Evolutionary conservation across 1,284 basidiomycete species (phyloP).

Genomic region (Phlebopus sp.): DNA sequence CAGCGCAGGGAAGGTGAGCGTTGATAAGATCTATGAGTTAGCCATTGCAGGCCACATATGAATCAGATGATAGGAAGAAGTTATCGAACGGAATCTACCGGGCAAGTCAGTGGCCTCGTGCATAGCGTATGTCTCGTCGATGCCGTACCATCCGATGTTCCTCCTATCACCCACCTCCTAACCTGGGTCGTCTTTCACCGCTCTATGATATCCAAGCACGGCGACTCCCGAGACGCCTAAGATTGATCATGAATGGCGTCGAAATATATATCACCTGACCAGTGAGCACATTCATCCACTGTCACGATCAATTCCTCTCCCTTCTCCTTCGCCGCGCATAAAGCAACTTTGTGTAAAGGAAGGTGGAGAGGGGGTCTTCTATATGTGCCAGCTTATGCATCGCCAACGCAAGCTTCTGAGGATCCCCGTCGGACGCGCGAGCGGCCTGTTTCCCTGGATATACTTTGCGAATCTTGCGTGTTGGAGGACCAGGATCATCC

Average conservation of each 20-base stretch:
- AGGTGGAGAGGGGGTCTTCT: constrained; percentile 28
- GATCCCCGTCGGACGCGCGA: constrained; percentile 17
- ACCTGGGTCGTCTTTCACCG: too few relatives aligned
- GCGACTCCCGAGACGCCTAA: too few relatives aligned
- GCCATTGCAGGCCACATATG: too few relatives aligned
- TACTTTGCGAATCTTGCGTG: constrained; percentile 12
- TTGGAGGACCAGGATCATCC: constrained; percentile 15
- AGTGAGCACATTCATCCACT: constrained; percentile 27
- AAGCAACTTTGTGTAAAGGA: constrained; percentile 23
- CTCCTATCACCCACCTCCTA: too few relatives aligned
- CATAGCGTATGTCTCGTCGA: too few relatives aligned
- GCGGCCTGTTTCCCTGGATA: constrained; percentile 10
- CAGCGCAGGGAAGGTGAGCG: too few relatives aligned
- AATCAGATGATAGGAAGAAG: too few relatives aligned
- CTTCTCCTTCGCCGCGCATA: constrained; percentile 24
- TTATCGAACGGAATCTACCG: too few relatives aligned
- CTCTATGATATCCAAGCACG: too few relatives aligned
- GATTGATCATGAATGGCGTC: constrained; percentile 8
- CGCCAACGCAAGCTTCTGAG: constrained; percentile 20
- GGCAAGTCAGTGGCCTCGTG: too few relatives aligned
- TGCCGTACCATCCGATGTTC: too few relatives aligned
- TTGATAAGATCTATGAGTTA: too few relatives aligned
- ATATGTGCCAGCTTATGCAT: constrained; percentile 19
- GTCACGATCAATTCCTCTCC: constrained; percentile 24
- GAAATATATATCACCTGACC: constrained; percentile 29